Conservation (phyloP, 306 rosid genomes). For the Trifolium subterraneum region DNA sequence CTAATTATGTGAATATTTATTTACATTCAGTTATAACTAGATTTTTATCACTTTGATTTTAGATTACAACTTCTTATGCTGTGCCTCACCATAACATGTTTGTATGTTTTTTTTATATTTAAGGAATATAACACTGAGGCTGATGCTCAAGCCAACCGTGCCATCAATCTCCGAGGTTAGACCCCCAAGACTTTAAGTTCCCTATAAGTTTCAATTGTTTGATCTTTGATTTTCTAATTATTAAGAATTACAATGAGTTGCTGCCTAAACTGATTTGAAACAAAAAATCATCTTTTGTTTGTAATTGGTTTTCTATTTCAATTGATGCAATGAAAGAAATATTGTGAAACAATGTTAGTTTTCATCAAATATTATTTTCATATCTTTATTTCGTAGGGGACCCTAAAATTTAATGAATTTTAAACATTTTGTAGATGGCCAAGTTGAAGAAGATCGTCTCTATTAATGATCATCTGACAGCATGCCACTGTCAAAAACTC, state of each 20-base stretch:
- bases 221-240: background rate
- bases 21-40: background rate
- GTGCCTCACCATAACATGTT: background rate
- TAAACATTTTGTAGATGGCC: background rate
- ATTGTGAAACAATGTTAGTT: background rate
- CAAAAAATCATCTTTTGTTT: background rate
- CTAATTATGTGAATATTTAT: background rate
- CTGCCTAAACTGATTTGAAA: conserved; percentile 7
- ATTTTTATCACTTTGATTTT: background rate
- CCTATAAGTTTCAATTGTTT: background rate
- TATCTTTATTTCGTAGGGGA: background rate
- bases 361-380: background rate
- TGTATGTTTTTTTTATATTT: conserved; percentile 29
- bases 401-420: background rate
- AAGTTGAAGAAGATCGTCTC: background rate
- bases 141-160: conserved; percentile 72
- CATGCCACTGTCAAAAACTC: background rate
- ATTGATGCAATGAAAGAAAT: background rate
- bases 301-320: background rate
- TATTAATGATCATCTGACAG: background rate
- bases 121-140: conserved; percentile 76
- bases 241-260: background rate
- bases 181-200: conserved; percentile 31
- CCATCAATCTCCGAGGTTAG: conserved; percentile 65
- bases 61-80: background rate